These are phyloP conservation scores for Somion occarium DNA, from an alignment of 1,284 basidiomycete species.

Conservation along the genomic window DNA sequence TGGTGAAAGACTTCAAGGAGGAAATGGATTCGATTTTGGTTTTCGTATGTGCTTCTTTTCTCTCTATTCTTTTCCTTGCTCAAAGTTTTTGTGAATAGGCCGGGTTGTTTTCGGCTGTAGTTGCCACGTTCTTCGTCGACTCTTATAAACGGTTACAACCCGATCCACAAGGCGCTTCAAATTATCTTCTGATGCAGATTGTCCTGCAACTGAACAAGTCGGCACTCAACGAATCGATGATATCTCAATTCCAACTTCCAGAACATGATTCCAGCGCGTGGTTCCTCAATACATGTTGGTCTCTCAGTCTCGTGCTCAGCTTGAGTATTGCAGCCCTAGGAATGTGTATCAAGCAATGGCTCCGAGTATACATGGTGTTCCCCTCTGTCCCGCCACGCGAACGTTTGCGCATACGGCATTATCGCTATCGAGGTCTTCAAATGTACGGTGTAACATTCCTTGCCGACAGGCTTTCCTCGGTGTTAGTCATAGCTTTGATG, in stretches of 20 bases:
- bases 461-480: no score
- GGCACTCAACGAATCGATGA: neutral
- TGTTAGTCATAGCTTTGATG: no score
- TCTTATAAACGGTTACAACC: conserved; percentile 10
- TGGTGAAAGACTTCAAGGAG: conserved; percentile 7
- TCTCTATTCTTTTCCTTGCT: neutral
- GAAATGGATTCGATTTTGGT: conserved; percentile 9
- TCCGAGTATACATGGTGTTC: conserved; percentile 10
- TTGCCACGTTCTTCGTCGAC: conserved; percentile 14
- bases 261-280: neutral
- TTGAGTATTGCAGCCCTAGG: conserved; percentile 13
- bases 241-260: neutral
- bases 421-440: no score
- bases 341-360: conserved; percentile 17
- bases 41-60: conserved; percentile 1
- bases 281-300: conserved; percentile 13
- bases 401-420: no score
- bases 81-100: conserved; percentile 2
- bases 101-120: conserved; percentile 15
- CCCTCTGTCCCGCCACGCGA: no score
- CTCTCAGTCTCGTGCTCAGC: conserved; percentile 13
- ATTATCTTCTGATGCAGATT: conserved; percentile 1
- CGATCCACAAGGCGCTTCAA: neutral
- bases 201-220: conserved; percentile 1
- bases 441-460: no score